Conservation (phyloP, 305 asterid species). For the Fraxinus angustifolia region DNA sequence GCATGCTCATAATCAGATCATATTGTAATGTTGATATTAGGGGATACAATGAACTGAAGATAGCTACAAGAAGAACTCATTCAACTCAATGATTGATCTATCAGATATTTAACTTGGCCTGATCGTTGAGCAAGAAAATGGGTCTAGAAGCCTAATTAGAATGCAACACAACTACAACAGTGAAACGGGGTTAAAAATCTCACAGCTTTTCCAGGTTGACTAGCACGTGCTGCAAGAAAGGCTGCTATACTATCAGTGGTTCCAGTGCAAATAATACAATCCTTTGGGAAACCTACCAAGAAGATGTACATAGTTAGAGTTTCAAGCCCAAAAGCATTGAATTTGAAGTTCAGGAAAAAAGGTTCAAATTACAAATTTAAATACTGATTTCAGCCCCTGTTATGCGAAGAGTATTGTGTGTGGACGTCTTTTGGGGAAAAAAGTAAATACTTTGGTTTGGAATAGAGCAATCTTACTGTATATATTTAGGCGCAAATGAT, state of each 20-base stretch:
- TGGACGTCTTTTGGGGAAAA: not conserved
- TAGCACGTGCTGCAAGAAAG: conserved; percentile 81
- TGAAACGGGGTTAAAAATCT: conserved; percentile 23
- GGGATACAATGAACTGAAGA: not conserved
- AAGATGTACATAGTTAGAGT: conserved; percentile 5
- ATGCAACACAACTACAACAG: not conserved
- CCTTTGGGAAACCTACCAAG: conserved; percentile 59
- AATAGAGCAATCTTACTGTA: not conserved
- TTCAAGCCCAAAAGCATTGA: not conserved
- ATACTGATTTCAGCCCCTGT: not conserved
- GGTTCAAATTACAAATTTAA: not conserved
- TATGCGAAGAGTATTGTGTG: conserved; percentile 1
- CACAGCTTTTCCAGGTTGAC: conserved; percentile 86
- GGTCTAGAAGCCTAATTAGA: not conserved
- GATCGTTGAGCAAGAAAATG: not conserved
- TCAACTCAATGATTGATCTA: not conserved
- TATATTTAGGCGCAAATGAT: not conserved
- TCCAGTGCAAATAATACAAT: conserved; percentile 81
- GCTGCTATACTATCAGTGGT: conserved; percentile 97
- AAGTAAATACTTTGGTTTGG: not conserved
- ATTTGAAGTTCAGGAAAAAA: not conserved
- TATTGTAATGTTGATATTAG: not conserved
- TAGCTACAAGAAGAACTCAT: not conserved
- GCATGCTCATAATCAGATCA: not conserved
- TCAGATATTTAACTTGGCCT: not conserved